These are phyloP conservation scores for Candida chauliodis DNA, from an alignment of 805 yeast genomes.

Conservation along the genomic window DNA sequence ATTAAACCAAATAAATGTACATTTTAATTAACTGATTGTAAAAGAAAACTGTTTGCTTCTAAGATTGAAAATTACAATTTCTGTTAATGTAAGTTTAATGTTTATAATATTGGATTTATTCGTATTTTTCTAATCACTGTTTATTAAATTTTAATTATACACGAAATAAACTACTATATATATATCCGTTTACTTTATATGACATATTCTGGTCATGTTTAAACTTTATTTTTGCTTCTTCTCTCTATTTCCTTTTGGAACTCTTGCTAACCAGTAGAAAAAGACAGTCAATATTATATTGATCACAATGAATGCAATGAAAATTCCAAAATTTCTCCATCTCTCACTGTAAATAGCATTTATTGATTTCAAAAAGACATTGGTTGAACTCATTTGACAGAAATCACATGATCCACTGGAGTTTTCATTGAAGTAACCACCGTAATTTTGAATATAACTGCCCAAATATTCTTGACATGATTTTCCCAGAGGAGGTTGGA, in stretches of 20 bases:
- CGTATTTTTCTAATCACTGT: too few relatives aligned
- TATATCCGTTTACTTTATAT: too few relatives aligned
- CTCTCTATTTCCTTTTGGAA: slow-evolving; percentile 57
- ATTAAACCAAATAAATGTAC: not conserved
- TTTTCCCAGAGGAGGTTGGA: slow-evolving; percentile 19
- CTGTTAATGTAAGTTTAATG: too few relatives aligned
- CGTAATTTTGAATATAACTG: slow-evolving; percentile 30
- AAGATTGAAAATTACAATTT: too few relatives aligned
- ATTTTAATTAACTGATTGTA: not conserved
- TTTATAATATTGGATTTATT: too few relatives aligned
- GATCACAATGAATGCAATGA: slow-evolving; percentile 33
- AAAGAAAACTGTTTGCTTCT: too few relatives aligned
- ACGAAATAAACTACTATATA: too few relatives aligned
- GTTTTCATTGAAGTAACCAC: slow-evolving; percentile 44
- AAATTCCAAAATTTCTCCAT: slow-evolving; percentile 67
- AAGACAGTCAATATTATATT: slow-evolving; percentile 29
- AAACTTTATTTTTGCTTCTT: too few relatives aligned
- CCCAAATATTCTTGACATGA: slow-evolving; percentile 21
- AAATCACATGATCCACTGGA: slow-evolving; percentile 55
- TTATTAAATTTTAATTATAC: too few relatives aligned
- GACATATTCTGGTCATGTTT: too few relatives aligned
- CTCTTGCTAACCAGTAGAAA: slow-evolving; percentile 66
- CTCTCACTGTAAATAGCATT: slow-evolving; percentile 47
- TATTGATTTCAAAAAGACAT: slow-evolving; percentile 50
- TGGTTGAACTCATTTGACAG: slow-evolving; percentile 58